Evolutionary conservation across 257 asterid species (phyloP).

Genomic region (Salvia hispanica): DNA sequence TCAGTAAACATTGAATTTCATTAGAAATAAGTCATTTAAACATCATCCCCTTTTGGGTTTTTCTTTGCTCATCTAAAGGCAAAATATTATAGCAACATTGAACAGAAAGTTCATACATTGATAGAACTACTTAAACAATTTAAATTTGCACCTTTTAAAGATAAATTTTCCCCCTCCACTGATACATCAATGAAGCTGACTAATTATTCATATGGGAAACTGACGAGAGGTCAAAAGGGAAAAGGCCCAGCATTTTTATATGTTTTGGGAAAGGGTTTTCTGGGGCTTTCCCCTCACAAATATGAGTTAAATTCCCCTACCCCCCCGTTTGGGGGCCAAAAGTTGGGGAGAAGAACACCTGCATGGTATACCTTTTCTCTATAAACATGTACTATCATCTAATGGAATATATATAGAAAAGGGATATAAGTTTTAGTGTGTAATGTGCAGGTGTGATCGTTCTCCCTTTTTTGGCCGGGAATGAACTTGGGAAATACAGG

Average conservation of each 20-base stretch:
- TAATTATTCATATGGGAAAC: slow-evolving; percentile 46
- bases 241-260: slow-evolving; percentile 81
- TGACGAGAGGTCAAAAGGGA: slow-evolving; percentile 67
- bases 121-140: no score
- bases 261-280: no score
- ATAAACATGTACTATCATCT: no score
- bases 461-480: slow-evolving; percentile 82
- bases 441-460: slow-evolving; percentile 79
- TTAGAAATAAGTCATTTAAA: background rate
- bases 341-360: slow-evolving; percentile 80
- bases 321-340: slow-evolving; percentile 66
- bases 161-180: no score
- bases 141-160: no score
- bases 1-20: slow-evolving; percentile 23
- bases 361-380: slow-evolving; percentile 64
- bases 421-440: no score
- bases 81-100: background rate
- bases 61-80: background rate
- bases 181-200: no score
- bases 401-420: no score
- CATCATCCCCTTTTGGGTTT: slow-evolving; percentile 6
- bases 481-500: slow-evolving; percentile 61
- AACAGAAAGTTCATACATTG: no score
- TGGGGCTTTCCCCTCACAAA: no score
- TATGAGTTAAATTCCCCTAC: slow-evolving; percentile 74